phyloP scores from a whole-genome alignment of 2,329 filamentous ascomycete species.

The Aspergillus alliaceus region DNA sequence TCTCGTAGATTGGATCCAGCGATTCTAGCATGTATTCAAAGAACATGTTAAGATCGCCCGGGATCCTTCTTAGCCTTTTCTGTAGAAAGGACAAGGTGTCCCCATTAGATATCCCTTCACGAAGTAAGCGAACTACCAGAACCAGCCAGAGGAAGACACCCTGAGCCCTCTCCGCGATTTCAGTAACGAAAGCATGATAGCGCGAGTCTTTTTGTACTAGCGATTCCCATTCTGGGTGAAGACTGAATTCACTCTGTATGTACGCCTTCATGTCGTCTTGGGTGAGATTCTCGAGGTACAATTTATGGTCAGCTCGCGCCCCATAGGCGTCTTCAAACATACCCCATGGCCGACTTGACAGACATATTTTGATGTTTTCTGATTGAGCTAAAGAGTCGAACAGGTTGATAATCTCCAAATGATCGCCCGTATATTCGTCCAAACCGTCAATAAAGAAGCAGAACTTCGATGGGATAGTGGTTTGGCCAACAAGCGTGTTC shows the following conservation, averaged over 20 bases:
- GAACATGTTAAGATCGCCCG: not conserved
- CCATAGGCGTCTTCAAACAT: not conserved
- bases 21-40: not conserved
- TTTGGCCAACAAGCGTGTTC: not conserved
- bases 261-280: not conserved
- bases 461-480: not conserved
- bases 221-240: not conserved
- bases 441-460: not conserved
- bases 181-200: not conserved
- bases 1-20: not conserved
- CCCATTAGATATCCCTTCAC: not conserved
- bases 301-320: not conserved
- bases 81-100: not conserved
- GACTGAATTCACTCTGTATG: not conserved
- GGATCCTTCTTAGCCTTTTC: not conserved
- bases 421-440: not conserved
- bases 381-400: not conserved
- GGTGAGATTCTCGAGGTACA: not conserved
- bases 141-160: not conserved
- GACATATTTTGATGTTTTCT: not conserved
- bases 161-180: not conserved
- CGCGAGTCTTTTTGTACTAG: not conserved
- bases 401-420: not conserved
- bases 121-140: not conserved
- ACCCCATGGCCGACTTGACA: not conserved